Evolutionary conservation across 2,329 filamentous ascomycete genomes (phyloP).

Genomic region (Ilyonectria destructans): DNA sequence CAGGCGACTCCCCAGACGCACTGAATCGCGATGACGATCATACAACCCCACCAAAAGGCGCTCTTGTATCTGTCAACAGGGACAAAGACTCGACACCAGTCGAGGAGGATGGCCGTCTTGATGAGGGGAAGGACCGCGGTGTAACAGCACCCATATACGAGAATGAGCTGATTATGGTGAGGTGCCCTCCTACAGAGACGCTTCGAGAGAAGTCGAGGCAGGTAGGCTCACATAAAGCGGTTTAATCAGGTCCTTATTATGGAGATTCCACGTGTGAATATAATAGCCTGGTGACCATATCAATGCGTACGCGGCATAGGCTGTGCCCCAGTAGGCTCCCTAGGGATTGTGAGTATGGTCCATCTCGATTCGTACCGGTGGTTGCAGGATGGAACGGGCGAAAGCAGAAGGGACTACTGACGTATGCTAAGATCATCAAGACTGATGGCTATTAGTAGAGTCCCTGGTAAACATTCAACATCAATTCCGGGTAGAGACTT

Average conservation of each 20-base stretch:
- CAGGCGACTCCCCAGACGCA: conserved; percentile 29
- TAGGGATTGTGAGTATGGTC: conserved; percentile 11
- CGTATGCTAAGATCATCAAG: conserved; percentile 31
- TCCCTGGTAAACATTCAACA: background rate
- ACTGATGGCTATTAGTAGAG: background rate
- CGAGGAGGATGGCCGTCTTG: conserved; percentile 32
- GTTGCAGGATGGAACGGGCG: background rate
- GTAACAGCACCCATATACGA: conserved; percentile 34
- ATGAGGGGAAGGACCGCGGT: conserved; percentile 28
- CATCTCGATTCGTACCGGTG: background rate
- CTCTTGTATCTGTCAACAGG: conserved; percentile 13
- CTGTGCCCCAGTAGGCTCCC: conserved; percentile 34
- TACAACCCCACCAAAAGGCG: conserved; percentile 32
- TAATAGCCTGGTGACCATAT: conserved; percentile 31
- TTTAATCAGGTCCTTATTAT: conserved; percentile 15
- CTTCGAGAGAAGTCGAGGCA: background rate
- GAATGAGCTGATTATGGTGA: conserved; percentile 20
- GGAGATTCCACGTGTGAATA: conserved; percentile 33
- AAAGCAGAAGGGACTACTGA: conserved; percentile 3
- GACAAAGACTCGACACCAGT: conserved; percentile 34
- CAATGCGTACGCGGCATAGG: conserved; percentile 24
- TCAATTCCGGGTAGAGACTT: background rate
- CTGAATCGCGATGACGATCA: conserved; percentile 21
- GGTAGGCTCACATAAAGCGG: conserved; percentile 26
- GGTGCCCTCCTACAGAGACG: background rate